These are phyloP conservation scores for Madurella fahalii DNA, from an alignment of 2,329 filamentous ascomycete species.

Conservation along the genomic window DNA sequence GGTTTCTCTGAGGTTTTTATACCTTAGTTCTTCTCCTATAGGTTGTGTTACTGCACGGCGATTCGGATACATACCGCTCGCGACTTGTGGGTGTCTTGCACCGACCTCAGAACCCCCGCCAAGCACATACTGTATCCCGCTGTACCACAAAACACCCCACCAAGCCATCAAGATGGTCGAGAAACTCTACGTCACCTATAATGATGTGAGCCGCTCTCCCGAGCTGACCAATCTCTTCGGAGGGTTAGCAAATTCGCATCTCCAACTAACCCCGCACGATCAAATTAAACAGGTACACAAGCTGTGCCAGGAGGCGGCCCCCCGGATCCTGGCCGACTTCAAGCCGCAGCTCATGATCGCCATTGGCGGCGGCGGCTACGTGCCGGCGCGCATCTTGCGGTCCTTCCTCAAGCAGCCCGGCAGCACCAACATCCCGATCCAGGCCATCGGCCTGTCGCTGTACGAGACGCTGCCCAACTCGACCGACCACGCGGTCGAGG, in stretches of 20 bases:
- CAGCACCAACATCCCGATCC: slow-evolving; percentile 93
- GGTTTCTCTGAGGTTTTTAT: too few relatives aligned
- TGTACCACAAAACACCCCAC: slow-evolving; percentile 3
- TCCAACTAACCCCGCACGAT: neutral
- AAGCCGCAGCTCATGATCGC: slow-evolving; percentile 96
- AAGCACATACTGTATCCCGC: neutral
- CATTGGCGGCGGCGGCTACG: slow-evolving; percentile 95
- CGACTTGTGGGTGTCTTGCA: neutral
- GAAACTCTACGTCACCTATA: slow-evolving; percentile 89
- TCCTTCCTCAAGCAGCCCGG: slow-evolving; percentile 92
- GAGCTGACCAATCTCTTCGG: neutral
- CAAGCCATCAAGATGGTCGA: slow-evolving; percentile 61
- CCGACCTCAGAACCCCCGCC: neutral
- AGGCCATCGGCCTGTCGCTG: slow-evolving; percentile 95
- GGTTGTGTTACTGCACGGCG: too few relatives aligned
- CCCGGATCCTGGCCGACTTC: slow-evolving; percentile 77
- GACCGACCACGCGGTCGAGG: slow-evolving; percentile 56
- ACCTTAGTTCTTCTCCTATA: too few relatives aligned
- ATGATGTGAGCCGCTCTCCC: slow-evolving; percentile 60
- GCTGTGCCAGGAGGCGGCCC: slow-evolving; percentile 83
- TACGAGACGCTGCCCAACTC: slow-evolving; percentile 73
- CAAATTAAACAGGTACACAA: slow-evolving; percentile 74
- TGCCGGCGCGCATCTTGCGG: slow-evolving; percentile 91
- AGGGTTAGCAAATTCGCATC: neutral
- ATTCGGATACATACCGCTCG: too few relatives aligned